phyloP scores from a whole-genome alignment of 2,329 filamentous ascomycete species.

The Colletotrichum acutatum region DNA sequence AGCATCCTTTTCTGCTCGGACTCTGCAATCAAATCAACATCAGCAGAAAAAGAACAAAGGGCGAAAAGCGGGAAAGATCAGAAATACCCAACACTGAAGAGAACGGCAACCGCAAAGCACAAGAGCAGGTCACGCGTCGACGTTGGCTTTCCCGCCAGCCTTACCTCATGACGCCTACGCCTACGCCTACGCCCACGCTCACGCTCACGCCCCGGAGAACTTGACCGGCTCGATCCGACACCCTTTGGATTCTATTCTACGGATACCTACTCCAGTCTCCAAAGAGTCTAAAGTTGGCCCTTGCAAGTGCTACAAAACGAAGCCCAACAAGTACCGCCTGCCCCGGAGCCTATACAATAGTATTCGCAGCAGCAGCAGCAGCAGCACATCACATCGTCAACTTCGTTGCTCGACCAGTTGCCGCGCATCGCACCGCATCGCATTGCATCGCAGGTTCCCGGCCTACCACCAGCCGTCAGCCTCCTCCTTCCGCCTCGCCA shows the following conservation, averaged over 20 bases:
- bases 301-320: not conserved
- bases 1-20: constrained; percentile 13
- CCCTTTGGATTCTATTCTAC: not conserved
- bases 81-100: not conserved
- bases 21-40: constrained; percentile 14
- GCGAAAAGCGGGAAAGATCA: not conserved
- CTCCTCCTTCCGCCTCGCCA: too few relatives aligned
- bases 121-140: constrained; percentile 17
- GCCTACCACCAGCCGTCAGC: too few relatives aligned
- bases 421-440: not conserved
- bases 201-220: not conserved
- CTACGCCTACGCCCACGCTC: not conserved
- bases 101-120: not conserved
- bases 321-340: not conserved
- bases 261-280: too few relatives aligned
- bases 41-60: not conserved
- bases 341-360: too few relatives aligned
- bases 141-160: not conserved
- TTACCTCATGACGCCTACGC: not conserved
- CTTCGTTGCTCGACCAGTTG: not conserved
- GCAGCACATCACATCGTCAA: not conserved
- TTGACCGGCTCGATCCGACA: not conserved
- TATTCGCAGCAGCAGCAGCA: not conserved
- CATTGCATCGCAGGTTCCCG: not conserved
- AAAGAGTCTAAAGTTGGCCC: not conserved